Conservation (phyloP, 108 stramenopile genomes). For the Skeletonema marinoi region DNA sequence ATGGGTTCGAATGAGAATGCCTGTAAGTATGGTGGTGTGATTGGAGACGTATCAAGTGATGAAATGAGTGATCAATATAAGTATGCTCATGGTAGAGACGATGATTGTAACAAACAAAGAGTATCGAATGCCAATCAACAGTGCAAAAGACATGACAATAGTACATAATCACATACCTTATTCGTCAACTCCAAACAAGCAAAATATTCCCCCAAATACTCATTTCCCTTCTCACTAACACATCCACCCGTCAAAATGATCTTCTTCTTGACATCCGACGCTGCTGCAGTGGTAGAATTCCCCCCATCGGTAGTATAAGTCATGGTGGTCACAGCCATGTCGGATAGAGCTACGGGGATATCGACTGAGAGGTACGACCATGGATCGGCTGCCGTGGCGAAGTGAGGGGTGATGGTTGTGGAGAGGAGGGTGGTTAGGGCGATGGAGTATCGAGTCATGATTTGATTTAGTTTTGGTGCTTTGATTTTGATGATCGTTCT, state of each 20-base stretch:
- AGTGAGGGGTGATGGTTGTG: not conserved
- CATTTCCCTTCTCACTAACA: conserved; percentile 36
- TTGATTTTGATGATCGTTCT: too few relatives aligned
- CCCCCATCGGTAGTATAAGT: not conserved
- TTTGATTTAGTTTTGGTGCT: not conserved
- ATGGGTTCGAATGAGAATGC: conserved; percentile 26
- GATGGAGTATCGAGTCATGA: conserved; percentile 32
- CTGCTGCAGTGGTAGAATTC: not conserved
- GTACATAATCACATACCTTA: not conserved
- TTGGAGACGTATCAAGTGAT: too few relatives aligned
- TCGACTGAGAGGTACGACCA: conserved; percentile 21
- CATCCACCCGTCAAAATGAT: conserved; percentile 62
- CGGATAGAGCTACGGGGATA: conserved; percentile 19
- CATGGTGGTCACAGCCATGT: conserved; percentile 11
- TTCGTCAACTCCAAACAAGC: conserved; percentile 11
- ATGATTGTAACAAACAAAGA: too few relatives aligned
- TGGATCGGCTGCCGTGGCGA: not conserved
- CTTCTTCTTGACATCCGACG: not conserved
- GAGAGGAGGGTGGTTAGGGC: conserved; percentile 9
- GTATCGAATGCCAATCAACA: too few relatives aligned
- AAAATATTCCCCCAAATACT: conserved; percentile 18
- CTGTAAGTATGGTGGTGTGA: not conserved
- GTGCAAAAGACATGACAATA: not conserved
- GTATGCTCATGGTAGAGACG: too few relatives aligned
- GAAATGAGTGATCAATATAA: too few relatives aligned